These are phyloP conservation scores for Colletotrichum theobromicola DNA, from an alignment of 2,329 filamentous ascomycete genomes.

Conservation along the genomic window DNA sequence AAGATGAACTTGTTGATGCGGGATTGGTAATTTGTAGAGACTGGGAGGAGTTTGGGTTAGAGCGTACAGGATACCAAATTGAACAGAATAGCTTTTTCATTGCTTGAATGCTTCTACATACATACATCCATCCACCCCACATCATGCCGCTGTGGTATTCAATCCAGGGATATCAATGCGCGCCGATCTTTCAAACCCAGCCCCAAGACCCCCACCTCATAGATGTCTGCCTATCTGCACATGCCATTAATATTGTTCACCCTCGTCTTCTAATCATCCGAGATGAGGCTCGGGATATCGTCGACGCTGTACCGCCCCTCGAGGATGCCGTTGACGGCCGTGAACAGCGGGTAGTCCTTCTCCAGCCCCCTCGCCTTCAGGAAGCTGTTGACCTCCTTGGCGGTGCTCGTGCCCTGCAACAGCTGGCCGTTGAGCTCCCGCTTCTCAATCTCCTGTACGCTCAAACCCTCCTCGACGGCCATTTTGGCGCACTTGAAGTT, in stretches of 20 bases:
- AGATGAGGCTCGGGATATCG: slow-evolving; percentile 77
- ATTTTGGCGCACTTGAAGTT: slow-evolving; percentile 95
- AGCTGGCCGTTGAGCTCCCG: slow-evolving; percentile 95
- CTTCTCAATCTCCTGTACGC: slow-evolving; percentile 86
- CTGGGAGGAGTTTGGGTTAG: not conserved
- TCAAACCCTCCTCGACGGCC: slow-evolving; percentile 78
- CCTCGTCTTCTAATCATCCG: slow-evolving; percentile 26
- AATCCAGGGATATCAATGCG: slow-evolving; percentile 19
- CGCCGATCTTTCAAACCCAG: not conserved
- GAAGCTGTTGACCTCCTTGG: slow-evolving; percentile 89
- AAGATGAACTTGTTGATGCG: slow-evolving; percentile 21
- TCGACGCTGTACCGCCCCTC: slow-evolving; percentile 78
- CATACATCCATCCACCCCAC: slow-evolving; percentile 8
- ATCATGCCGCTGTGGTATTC: slow-evolving; percentile 10
- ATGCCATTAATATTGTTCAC: not conserved
- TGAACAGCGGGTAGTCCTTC: slow-evolving; percentile 89
- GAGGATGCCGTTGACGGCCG: slow-evolving; percentile 82
- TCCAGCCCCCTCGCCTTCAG: slow-evolving; percentile 79
- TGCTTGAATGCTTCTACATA: not conserved
- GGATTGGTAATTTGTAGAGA: not conserved
- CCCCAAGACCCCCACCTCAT: not conserved
- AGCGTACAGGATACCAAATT: not conserved
- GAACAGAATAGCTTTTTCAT: not conserved
- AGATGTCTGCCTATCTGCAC: not conserved
- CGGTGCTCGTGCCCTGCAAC: slow-evolving; percentile 91